A percentile compares a stretch with the other conserved stretches of the same genome.
Evolutionary conservation across 805 yeast genomes (phyloP).

Genomic region (Spathaspora boniae): DNA sequence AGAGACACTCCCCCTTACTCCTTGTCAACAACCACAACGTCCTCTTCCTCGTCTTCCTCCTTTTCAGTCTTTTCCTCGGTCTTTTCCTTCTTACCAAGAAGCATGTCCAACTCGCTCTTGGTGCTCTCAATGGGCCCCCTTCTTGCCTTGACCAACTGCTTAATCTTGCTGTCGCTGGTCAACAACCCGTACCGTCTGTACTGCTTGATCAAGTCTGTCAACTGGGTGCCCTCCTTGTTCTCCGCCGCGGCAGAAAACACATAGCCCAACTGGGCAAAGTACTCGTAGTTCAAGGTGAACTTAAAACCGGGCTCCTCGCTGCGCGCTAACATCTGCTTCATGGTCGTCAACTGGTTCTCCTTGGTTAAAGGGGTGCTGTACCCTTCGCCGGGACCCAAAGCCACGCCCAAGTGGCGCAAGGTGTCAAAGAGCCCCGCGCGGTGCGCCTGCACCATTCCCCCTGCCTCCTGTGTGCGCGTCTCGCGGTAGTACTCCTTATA

Average conservation of each 20-base stretch:
- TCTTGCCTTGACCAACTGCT: constrained; percentile 37
- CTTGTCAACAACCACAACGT: neutral
- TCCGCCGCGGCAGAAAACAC: constrained; percentile 40
- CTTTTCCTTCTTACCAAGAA: neutral
- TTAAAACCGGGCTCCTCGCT: constrained; percentile 27
- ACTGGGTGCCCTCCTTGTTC: constrained; percentile 35
- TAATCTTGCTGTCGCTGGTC: constrained; percentile 41
- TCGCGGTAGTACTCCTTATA: constrained; percentile 70
- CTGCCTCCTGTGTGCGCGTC: constrained; percentile 58
- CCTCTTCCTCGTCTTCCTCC: constrained; percentile 1
- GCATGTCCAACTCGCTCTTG: constrained; percentile 1
- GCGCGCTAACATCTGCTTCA: constrained; percentile 23
- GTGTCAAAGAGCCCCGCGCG: constrained; percentile 63
- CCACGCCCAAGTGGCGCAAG: constrained; percentile 57
- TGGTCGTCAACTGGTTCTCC: constrained; percentile 20
- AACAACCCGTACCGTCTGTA: constrained; percentile 68
- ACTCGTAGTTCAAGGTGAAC: constrained; percentile 55
- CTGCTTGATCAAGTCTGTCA: constrained; percentile 48
- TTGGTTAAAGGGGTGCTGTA: constrained; percentile 56
- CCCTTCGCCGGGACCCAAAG: constrained; percentile 79
- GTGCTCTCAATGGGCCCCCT: constrained; percentile 15
- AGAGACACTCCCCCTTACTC: neutral
- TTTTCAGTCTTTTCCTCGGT: constrained; percentile 3
- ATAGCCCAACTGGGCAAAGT: constrained; percentile 49
- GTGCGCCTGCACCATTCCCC: constrained; percentile 75